phyloP scores from a whole-genome alignment of 2,329 filamentous ascomycete species.

The Pseudocercospora fijiensis region DNA sequence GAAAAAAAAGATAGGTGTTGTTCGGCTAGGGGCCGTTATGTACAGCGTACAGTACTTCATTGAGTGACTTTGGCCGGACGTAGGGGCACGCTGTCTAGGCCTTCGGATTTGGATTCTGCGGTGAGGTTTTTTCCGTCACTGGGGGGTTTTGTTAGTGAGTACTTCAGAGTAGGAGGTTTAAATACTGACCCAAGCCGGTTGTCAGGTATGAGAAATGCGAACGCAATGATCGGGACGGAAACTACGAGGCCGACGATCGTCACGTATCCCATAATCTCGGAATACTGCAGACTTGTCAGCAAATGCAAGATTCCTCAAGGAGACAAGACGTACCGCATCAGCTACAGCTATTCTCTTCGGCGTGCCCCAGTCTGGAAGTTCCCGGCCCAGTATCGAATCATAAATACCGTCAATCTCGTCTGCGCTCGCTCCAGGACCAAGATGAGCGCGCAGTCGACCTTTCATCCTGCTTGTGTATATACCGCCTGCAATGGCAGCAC shows the following conservation, averaged over 20 bases:
- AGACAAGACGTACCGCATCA: constrained; percentile 22
- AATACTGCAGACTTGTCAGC: constrained; percentile 18
- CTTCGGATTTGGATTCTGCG: neutral
- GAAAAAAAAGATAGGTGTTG: no score
- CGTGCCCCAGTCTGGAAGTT: constrained; percentile 44
- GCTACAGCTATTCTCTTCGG: constrained; percentile 46
- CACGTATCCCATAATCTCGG: constrained; percentile 28
- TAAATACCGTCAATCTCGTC: constrained; percentile 43
- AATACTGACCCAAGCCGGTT: constrained; percentile 17
- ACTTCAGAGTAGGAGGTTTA: no score
- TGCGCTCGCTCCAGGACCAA: constrained; percentile 38
- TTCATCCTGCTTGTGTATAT: constrained; percentile 53
- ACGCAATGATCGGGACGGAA: constrained; percentile 14
- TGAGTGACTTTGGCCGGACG: constrained; percentile 1
- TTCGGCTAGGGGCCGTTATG: no score
- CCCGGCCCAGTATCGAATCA: constrained; percentile 48
- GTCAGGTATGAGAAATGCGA: constrained; percentile 22
- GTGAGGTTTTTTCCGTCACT: constrained; percentile 14
- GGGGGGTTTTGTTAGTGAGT: no score
- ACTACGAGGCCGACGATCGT: constrained; percentile 20
- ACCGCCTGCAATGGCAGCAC: constrained; percentile 46
- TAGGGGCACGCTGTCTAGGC: neutral
- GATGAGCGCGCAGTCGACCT: constrained; percentile 38
- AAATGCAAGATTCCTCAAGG: constrained; percentile 34
- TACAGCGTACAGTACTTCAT: no score